These are phyloP conservation scores for Neonectria ditissima DNA, from an alignment of 2,329 filamentous ascomycete genomes.

Conservation along the genomic window DNA sequence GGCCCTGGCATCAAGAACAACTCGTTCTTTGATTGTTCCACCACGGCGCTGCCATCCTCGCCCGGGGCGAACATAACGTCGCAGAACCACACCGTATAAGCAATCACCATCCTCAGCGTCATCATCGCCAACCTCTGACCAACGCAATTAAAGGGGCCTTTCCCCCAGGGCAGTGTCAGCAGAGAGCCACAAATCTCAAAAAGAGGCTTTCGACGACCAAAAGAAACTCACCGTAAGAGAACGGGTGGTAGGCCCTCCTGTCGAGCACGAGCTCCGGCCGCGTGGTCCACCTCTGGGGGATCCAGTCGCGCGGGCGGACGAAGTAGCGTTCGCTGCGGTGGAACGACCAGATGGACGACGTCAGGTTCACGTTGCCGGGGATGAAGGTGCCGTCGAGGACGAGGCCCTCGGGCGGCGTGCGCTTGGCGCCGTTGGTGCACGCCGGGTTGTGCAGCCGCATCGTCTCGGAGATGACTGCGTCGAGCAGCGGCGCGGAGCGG, in stretches of 20 bases:
- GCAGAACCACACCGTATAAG: conserved; percentile 9
- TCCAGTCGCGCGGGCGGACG: conserved; percentile 1
- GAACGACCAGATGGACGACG: conserved; percentile 7
- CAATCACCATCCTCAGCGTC: conserved; percentile 7
- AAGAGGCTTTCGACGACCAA: too few relatives aligned
- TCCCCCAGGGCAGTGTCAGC: background rate
- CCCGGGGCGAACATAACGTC: conserved; percentile 6
- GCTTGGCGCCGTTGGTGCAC: conserved; percentile 42
- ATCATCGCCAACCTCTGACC: conserved; percentile 5
- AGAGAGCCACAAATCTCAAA: too few relatives aligned
- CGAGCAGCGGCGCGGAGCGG: conserved; percentile 33
- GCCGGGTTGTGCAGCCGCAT: conserved; percentile 46
- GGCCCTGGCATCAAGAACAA: conserved; percentile 5
- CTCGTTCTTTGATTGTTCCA: background rate
- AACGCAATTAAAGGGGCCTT: conserved; percentile 9
- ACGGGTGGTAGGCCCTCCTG: conserved; percentile 9
- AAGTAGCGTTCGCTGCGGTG: conserved; percentile 10
- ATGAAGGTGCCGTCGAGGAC: conserved; percentile 42
- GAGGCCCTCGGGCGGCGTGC: conserved; percentile 43
- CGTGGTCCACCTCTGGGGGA: conserved; percentile 9
- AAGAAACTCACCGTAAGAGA: background rate
- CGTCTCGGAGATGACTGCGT: conserved; percentile 47
- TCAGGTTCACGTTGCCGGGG: conserved; percentile 35
- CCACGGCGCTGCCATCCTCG: conserved; percentile 6
- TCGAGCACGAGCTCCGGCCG: conserved; percentile 8